Conservation (phyloP, 2,329 filamentous ascomycete genomes). For the Myriangium duriaei region DNA sequence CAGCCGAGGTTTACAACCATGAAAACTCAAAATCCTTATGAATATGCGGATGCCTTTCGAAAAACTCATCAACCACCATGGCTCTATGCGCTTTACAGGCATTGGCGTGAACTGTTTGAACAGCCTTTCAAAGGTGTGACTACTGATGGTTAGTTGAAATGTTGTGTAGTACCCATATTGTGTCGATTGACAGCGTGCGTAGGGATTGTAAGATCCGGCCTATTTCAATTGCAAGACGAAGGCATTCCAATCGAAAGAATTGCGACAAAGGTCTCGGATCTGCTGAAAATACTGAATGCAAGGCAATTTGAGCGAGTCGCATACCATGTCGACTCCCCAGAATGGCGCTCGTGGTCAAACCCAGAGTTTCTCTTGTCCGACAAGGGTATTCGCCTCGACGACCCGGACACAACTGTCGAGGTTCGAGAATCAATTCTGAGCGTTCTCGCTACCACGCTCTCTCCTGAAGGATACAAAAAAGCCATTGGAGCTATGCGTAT, state of each 20-base stretch:
- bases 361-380: constrained; percentile 59
- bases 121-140: constrained; percentile 66
- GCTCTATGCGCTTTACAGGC: constrained; percentile 13
- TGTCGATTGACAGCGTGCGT: background rate
- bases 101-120: constrained; percentile 21
- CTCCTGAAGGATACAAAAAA: constrained; percentile 59
- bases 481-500: constrained; percentile 58
- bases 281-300: constrained; percentile 37
- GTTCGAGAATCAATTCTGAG: constrained; percentile 40
- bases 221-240: constrained; percentile 44
- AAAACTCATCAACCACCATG: constrained; percentile 18
- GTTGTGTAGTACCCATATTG: background rate
- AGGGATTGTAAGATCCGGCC: constrained; percentile 15
- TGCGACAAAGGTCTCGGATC: constrained; percentile 35
- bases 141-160: constrained; percentile 42
- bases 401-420: constrained; percentile 31
- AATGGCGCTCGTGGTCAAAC: constrained; percentile 62
- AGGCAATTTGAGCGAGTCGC: constrained; percentile 37
- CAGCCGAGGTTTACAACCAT: constrained; percentile 49
- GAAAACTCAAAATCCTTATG: constrained; percentile 47
- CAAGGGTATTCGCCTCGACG: constrained; percentile 60
- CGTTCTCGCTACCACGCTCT: constrained; percentile 48
- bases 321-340: constrained; percentile 55
- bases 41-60: constrained; percentile 36
- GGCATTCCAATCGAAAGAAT: constrained; percentile 47